A percentile compares a stretch with the other conserved stretches of the same genome.
Evolutionary conservation across 1,139 yeast species (phyloP).

Genomic region (Nakaseomyces kungkrabaensis): DNA sequence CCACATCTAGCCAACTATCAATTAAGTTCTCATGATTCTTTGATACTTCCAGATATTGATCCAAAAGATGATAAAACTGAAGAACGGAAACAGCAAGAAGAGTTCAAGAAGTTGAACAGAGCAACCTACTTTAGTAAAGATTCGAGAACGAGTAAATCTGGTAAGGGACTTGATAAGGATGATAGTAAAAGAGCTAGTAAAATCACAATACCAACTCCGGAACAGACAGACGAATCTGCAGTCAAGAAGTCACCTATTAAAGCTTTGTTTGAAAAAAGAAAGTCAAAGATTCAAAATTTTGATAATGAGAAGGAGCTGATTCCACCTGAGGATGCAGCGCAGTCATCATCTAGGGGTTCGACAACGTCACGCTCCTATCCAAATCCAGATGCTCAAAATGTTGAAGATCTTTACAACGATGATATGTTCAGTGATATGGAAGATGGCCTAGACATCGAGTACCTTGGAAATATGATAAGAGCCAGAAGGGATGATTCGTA

Average conservation of each 20-base stretch:
- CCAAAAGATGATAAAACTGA: neutral
- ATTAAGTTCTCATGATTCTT: neutral
- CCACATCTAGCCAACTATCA: neutral
- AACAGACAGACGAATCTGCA: neutral
- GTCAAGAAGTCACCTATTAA: neutral
- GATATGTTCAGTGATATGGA: neutral
- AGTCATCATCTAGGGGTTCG: neutral
- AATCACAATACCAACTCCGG: neutral
- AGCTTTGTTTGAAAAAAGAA: neutral
- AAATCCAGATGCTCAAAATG: neutral
- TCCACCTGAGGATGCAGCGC: neutral
- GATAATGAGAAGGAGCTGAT: neutral
- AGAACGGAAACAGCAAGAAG: neutral
- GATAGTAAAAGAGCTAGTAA: neutral
- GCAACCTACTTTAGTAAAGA: neutral
- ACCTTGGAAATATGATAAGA: neutral
- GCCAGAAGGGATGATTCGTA: conserved; percentile 6
- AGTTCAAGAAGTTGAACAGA: neutral
- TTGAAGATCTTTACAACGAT: neutral
- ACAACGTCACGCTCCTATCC: neutral
- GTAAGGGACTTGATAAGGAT: neutral
- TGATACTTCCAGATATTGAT: neutral
- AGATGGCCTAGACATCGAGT: conserved; percentile 1
- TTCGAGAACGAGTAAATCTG: neutral
- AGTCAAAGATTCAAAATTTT: neutral